Evolutionary conservation across 2,329 filamentous ascomycete species (phyloP).

Genomic region (Lomentospora prolificans): DNA sequence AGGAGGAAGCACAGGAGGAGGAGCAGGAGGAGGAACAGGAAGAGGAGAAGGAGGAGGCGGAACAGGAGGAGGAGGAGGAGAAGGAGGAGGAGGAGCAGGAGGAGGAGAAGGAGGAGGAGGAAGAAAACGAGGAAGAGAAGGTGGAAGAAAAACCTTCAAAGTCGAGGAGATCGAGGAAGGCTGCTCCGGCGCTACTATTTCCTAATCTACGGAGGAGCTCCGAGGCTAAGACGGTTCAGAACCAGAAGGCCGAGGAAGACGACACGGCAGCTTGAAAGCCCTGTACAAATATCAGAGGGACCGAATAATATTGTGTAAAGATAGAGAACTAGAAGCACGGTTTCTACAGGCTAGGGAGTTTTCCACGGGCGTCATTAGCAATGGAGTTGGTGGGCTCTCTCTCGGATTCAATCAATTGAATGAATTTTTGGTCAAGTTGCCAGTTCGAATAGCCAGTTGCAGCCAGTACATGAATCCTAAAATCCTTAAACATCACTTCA

Average conservation of each 20-base stretch:
- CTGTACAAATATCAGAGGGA: too few relatives aligned
- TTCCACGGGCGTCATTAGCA: not conserved
- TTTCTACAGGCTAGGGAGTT: too few relatives aligned
- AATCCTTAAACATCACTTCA: too few relatives aligned
- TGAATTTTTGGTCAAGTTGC: not conserved
- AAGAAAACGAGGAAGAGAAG: conserved; percentile 13
- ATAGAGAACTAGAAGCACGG: too few relatives aligned
- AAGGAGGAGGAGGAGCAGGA: conserved; percentile 17
- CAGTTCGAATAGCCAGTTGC: too few relatives aligned
- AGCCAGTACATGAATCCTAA: too few relatives aligned
- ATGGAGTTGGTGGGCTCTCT: not conserved
- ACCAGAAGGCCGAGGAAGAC: conserved; percentile 11
- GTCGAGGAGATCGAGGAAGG: conserved; percentile 16
- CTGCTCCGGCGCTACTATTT: conserved; percentile 13
- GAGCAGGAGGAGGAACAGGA: not conserved
- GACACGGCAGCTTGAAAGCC: not conserved
- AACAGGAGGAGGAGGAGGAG: conserved; percentile 7
- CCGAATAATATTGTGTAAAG: too few relatives aligned
- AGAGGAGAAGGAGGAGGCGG: conserved; percentile 6
- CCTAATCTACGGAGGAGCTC: conserved; percentile 6
- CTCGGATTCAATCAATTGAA: not conserved
- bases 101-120: conserved; percentile 12
- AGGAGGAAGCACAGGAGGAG: conserved; percentile 12
- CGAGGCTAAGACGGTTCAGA: conserved; percentile 16
- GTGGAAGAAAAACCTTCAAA: conserved; percentile 12